A percentile compares a stretch with the other conserved stretches of the same genome.
Conservation (phyloP, 2,329 filamentous ascomycete genomes). For the Westerdykella aurantiaca region DNA sequence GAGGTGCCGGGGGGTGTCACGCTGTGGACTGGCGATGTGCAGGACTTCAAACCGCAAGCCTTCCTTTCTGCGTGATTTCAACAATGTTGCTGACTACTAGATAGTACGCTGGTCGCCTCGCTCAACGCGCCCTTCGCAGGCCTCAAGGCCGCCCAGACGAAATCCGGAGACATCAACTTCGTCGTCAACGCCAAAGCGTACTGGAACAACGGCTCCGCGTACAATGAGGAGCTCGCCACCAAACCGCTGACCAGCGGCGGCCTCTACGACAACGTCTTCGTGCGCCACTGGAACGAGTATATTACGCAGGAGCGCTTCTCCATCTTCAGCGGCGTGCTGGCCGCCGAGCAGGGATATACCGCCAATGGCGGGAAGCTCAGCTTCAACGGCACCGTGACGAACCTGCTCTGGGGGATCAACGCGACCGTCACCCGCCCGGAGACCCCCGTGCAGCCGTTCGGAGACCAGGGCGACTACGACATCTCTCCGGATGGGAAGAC, state of each 20-base stretch:
- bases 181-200: conserved; percentile 56
- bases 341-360: conserved; percentile 9
- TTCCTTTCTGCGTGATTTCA: not conserved
- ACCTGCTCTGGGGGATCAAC: conserved; percentile 59
- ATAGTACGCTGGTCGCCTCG: conserved; percentile 28
- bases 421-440: conserved; percentile 49
- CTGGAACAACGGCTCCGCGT: conserved; percentile 59
- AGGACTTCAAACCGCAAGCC: conserved; percentile 22
- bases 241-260: conserved; percentile 59
- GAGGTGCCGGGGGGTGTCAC: conserved; percentile 31
- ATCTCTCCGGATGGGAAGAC: conserved; percentile 60
- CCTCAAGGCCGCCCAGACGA: conserved; percentile 42
- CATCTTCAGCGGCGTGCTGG: conserved; percentile 65
- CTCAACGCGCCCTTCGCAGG: conserved; percentile 46
- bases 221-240: conserved; percentile 57
- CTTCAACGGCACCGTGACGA: conserved; percentile 29
- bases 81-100: conserved; percentile 1
- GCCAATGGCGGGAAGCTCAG: conserved; percentile 12
- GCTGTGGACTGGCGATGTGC: conserved; percentile 30
- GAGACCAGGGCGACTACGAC: conserved; percentile 72
- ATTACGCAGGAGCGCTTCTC: conserved; percentile 62
- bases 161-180: conserved; percentile 40
- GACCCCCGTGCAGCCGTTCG: conserved; percentile 70
- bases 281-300: conserved; percentile 77
- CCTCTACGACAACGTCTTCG: conserved; percentile 68